phyloP scores from a whole-genome alignment of 805 yeast genomes.

The Dipodascus albidus region DNA sequence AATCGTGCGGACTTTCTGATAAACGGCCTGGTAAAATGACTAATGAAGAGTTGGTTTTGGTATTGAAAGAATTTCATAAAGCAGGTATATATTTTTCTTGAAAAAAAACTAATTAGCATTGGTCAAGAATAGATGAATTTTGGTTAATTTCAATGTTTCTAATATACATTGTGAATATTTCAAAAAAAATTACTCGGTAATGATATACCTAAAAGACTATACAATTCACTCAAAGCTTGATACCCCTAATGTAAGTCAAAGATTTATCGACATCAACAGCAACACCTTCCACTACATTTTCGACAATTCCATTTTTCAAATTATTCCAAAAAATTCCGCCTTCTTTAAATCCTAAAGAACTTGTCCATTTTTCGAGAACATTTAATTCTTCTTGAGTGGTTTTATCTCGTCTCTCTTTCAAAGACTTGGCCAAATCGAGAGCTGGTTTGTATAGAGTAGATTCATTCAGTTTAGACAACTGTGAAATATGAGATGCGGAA shows the following conservation, averaged over 20 bases:
- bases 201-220: no score
- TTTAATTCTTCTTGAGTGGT: neutral
- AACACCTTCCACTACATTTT: neutral
- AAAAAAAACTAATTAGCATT: neutral
- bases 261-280: neutral
- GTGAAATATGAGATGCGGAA: neutral
- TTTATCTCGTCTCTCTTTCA: neutral
- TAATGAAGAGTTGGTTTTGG: neutral
- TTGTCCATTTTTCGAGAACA: neutral
- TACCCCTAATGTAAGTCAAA: neutral
- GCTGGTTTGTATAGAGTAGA: neutral
- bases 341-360: neutral
- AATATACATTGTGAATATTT: neutral
- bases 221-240: neutral
- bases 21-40: constrained; percentile 3
- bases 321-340: neutral
- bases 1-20: neutral
- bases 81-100: neutral
- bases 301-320: neutral
- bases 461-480: neutral
- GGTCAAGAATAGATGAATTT: neutral
- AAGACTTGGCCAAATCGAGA: neutral
- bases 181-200: no score
- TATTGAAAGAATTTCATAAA: constrained; percentile 3
- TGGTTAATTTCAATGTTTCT: no score